A percentile compares a stretch with the other conserved stretches of the same genome.
Conservation (phyloP, 1,284 basidiomycete genomes). For the Tilletia indica region DNA sequence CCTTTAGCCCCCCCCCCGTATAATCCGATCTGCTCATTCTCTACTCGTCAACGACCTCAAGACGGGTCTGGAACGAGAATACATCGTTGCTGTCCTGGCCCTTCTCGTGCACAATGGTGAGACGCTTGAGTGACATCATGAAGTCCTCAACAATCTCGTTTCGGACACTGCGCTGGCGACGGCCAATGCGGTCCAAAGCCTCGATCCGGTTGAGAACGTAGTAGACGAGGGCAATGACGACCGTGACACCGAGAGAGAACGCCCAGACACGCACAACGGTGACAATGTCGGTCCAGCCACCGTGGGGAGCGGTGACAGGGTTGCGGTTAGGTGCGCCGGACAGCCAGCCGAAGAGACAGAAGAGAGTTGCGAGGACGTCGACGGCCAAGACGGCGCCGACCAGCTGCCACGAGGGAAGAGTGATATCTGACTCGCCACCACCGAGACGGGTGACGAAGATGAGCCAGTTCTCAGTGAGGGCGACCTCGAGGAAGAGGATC, state of each 20-base stretch:
- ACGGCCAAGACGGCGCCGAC: slow-evolving; percentile 61
- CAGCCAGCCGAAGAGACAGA: slow-evolving; percentile 63
- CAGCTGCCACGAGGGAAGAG: slow-evolving; percentile 61
- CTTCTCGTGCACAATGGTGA: slow-evolving; percentile 62
- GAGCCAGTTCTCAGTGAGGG: slow-evolving; percentile 64
- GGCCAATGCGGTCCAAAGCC: slow-evolving; percentile 61
- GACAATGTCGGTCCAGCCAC: slow-evolving; percentile 61
- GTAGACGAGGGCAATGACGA: slow-evolving; percentile 60
- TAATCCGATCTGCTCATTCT: not conserved
- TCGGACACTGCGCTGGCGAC: slow-evolving; percentile 58
- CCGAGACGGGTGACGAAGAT: slow-evolving; percentile 61
- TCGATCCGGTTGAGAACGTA: slow-evolving; percentile 58
- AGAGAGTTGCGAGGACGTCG: slow-evolving; percentile 62
- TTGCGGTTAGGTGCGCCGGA: slow-evolving; percentile 58
- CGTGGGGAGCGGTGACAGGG: slow-evolving; percentile 56
- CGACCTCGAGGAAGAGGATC: slow-evolving; percentile 64
- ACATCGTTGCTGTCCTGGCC: slow-evolving; percentile 46
- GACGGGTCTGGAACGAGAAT: slow-evolving; percentile 53
- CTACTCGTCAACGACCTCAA: slow-evolving; percentile 55
- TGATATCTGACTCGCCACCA: slow-evolving; percentile 55
- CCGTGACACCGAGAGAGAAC: slow-evolving; percentile 61
- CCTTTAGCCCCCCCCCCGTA: too few species aligned
- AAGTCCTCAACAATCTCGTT: slow-evolving; percentile 62
- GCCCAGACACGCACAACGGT: slow-evolving; percentile 62
- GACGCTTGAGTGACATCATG: slow-evolving; percentile 60